Conservation (phyloP, 2,329 filamentous ascomycete genomes). For the Tolypocladium sp. region DNA sequence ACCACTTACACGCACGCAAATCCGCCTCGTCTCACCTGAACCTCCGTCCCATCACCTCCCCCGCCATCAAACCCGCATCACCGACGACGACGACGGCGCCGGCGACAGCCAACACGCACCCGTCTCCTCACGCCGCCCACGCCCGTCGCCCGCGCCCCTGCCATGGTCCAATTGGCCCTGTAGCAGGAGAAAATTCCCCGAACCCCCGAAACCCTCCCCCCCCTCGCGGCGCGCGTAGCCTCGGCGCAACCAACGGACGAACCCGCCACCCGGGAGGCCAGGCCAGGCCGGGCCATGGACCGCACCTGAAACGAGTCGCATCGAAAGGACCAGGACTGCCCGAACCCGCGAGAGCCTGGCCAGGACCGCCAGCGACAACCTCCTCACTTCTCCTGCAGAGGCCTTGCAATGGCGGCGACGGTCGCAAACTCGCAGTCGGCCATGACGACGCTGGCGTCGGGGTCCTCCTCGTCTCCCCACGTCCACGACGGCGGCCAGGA, state of each 20-base stretch:
- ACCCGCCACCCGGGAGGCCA: not conserved
- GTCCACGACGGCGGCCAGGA: not conserved
- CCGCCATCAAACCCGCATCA: not conserved
- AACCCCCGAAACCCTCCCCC: too few species aligned
- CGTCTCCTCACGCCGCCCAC: not conserved
- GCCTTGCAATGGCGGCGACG: conserved; percentile 17
- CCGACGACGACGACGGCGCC: not conserved
- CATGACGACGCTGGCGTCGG: conserved; percentile 7
- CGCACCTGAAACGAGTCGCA: conserved; percentile 5
- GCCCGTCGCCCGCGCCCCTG: not conserved
- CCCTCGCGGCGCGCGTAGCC: not conserved
- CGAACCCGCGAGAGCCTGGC: not conserved
- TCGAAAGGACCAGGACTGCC: not conserved
- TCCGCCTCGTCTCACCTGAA: not conserved
- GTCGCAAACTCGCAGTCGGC: conserved; percentile 20
- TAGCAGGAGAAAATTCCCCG: not conserved
- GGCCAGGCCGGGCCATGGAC: conserved; percentile 1
- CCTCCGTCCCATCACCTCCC: not conserved
- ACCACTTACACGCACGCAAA: not conserved
- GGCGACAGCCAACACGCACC: not conserved
- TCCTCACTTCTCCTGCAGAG: not conserved
- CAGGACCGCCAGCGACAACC: not conserved
- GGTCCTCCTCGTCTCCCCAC: conserved; percentile 5
- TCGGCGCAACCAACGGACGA: not conserved
- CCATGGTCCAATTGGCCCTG: not conserved